phyloP scores from a whole-genome alignment of 176 grass and related monocot species.

The Oryza nivara region DNA sequence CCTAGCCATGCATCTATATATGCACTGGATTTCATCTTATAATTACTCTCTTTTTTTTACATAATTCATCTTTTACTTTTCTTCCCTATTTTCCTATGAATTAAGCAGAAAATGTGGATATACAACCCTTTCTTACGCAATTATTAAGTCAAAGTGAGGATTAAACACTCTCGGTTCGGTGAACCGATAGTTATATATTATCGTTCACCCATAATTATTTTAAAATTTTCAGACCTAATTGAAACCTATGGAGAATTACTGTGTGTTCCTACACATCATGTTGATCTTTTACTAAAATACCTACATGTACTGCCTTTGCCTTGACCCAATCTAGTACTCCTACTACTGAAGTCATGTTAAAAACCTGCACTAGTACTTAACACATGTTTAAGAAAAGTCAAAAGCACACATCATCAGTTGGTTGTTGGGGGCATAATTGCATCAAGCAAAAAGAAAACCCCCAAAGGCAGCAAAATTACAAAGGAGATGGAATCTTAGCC shows the following conservation, averaged over 20 bases:
- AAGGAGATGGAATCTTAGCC: conserved; percentile 51
- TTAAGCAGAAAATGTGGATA: not conserved
- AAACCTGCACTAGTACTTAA: not conserved
- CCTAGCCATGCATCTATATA: no score
- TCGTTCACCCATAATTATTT: not conserved
- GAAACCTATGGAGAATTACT: not conserved
- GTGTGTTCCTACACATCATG: not conserved
- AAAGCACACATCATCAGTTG: conserved; percentile 38
- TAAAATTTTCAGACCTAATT: not conserved
- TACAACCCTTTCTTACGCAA: no score
- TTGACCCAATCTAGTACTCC: not conserved
- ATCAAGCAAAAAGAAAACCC: conserved; percentile 8
- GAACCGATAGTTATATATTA: not conserved
- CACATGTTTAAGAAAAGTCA: conserved; percentile 15
- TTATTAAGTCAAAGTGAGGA: not conserved
- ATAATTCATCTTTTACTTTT: not conserved
- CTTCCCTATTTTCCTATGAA: not conserved
- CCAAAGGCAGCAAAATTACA: conserved; percentile 35
- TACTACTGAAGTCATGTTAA: conserved; percentile 29
- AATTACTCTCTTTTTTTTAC: not conserved
- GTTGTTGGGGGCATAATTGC: conserved; percentile 40
- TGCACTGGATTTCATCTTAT: not conserved
- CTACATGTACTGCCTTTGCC: not conserved
- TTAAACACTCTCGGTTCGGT: not conserved
- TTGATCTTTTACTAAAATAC: not conserved